Conservation (phyloP, 352 stramenopile genomes). For the Nannochloropsis limnetica region DNA sequence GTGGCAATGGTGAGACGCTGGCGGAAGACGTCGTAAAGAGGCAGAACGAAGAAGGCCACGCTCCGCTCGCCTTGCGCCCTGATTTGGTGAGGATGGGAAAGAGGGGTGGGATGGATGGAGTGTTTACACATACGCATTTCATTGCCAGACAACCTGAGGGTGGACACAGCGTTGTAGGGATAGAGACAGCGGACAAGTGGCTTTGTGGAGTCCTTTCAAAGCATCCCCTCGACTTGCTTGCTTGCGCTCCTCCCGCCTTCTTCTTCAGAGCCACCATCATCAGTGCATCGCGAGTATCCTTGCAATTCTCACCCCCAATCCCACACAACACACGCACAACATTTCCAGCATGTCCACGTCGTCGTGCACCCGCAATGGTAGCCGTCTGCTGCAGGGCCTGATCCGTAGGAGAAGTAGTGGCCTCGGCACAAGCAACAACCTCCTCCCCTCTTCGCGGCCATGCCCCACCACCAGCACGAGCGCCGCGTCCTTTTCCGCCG, state of each 20-base stretch:
- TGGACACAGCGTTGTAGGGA: conserved; percentile 38
- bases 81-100: conserved; percentile 11
- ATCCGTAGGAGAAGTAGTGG: conserved; percentile 12
- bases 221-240: no score
- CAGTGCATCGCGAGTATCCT: not conserved
- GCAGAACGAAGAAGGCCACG: not conserved
- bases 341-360: not conserved
- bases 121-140: conserved; percentile 32
- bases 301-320: not conserved
- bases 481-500: not conserved
- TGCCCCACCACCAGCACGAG: not conserved
- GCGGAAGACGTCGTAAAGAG: not conserved
- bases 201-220: not conserved
- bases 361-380: not conserved
- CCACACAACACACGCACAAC: not conserved
- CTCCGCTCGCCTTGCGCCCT: not conserved
- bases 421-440: not conserved
- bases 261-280: not conserved
- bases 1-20: not conserved
- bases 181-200: not conserved
- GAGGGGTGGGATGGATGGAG: conserved; percentile 14
- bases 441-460: not conserved
- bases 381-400: not conserved
- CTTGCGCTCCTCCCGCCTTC: not conserved
- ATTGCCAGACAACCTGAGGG: conserved; percentile 39